phyloP scores from a whole-genome alignment of 2,329 filamentous ascomycete species.

The Zalaria obscura region DNA sequence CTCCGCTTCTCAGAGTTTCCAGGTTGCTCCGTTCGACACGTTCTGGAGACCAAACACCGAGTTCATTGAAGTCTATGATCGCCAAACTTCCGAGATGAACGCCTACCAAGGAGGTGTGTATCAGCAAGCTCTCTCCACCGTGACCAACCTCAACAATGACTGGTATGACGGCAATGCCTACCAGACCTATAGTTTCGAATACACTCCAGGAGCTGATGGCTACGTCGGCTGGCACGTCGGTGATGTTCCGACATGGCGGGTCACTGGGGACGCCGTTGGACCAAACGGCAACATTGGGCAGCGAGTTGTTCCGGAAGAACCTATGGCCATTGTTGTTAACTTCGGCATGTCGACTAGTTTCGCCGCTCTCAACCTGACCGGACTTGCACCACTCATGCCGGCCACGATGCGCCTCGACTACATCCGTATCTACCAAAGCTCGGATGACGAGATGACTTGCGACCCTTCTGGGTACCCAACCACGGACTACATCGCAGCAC shows the following conservation, averaged over 20 bases:
- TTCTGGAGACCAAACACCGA: constrained; percentile 36
- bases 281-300: constrained; percentile 59
- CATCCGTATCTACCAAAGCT: constrained; percentile 55
- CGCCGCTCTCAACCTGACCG: constrained; percentile 44
- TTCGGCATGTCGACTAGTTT: constrained; percentile 58
- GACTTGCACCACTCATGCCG: constrained; percentile 41
- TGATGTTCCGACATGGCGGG: constrained; percentile 48
- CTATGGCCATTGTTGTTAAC: constrained; percentile 53
- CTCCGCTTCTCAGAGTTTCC: constrained; percentile 50
- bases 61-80: constrained; percentile 51
- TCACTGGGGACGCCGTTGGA: constrained; percentile 44
- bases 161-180: constrained; percentile 54
- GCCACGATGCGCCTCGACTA: constrained; percentile 55
- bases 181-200: constrained; percentile 50
- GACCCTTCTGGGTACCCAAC: constrained; percentile 55
- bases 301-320: constrained; percentile 50
- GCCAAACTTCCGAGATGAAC: constrained; percentile 42
- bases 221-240: constrained; percentile 58
- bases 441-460: constrained; percentile 43
- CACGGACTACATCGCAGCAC: constrained; percentile 50
- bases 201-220: constrained; percentile 43
- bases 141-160: constrained; percentile 48
- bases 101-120: constrained; percentile 46
- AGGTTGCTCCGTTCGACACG: constrained; percentile 56
- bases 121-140: constrained; percentile 48